These are phyloP conservation scores for Lolium rigidum DNA, from an alignment of 176 grass and related monocot genomes.

Conservation along the genomic window DNA sequence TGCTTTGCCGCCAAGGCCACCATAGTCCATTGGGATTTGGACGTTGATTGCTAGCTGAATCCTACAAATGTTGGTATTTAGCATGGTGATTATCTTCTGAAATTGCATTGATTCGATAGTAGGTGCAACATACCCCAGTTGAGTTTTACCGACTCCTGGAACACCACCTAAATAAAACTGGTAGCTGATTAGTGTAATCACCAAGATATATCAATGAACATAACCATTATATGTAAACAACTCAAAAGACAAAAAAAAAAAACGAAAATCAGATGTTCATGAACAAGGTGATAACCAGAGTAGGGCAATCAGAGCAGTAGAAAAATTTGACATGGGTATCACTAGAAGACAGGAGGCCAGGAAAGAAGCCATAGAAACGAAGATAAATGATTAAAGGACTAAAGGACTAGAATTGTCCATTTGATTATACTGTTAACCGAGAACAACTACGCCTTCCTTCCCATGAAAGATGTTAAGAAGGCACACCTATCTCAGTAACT, in stretches of 20 bases:
- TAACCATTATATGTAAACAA: neutral
- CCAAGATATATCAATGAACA: conserved; percentile 37
- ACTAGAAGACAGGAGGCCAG: conserved; percentile 5
- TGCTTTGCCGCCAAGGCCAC: conserved; percentile 92
- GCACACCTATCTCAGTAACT: conserved; percentile 89
- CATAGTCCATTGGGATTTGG: conserved; percentile 86
- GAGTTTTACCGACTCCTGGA: conserved; percentile 97
- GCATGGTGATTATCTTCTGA: conserved; percentile 6
- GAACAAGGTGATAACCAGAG: neutral
- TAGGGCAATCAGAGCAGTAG: neutral
- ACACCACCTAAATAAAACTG: conserved; percentile 79
- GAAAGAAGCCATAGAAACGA: conserved; percentile 21
- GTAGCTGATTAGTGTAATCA: conserved; percentile 32
- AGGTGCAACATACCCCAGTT: conserved; percentile 73
- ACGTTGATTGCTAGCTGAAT: conserved; percentile 98
- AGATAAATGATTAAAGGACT: conserved; percentile 24
- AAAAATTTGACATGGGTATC: neutral
- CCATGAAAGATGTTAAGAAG: neutral
- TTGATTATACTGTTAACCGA: conserved; percentile 12
- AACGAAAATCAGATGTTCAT: neutral
- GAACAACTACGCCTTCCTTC: neutral
- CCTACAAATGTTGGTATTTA: conserved; percentile 53
- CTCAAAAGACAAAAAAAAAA: neutral
- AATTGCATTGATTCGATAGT: conserved; percentile 17
- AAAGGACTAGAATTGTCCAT: neutral